Evolutionary conservation across 2,329 filamentous ascomycete species (phyloP), one percentile per base, ranked within the genome.

Genomic region (Dothistroma septosporum): DNA sequence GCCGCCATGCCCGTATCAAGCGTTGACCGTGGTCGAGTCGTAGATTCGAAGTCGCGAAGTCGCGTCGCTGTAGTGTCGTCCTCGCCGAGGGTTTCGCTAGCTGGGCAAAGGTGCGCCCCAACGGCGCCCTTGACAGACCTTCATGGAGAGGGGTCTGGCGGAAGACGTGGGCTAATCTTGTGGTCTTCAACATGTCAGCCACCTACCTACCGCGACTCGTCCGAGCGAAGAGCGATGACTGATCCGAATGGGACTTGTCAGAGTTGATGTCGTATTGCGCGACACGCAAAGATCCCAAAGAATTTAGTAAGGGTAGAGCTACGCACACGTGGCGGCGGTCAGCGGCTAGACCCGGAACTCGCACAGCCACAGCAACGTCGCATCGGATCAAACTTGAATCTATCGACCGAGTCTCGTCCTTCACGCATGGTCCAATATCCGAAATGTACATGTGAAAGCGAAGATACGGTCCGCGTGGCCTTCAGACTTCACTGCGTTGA

Each of bases 141-240:
- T 66, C 55, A 41, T 56, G 63, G 11, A 62, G 31, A 22, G 58
- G 49, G 46, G 59, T 46, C 52, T 64, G 61, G 49, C 59, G 61
- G 22, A 61, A 55, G 46, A 63, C 53, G 24, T 59, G 65, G 32
- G 37, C 6, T 2, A 61, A 53, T 31, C 61, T 63, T 41, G 60
- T 55, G 35, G 54, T 61, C 52, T 57, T 64, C 54, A 64, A 60
- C 65, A 67, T 67, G 49, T 49, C 60, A 53, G 49, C 55, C 61
- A 32, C 24, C 35, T 49, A 53, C 46, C 56, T 24, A 32, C 21
- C 46, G 52, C 35, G 35, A 46, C 41, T 16, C 19, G 16, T 44
- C 41, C 41, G 41, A 44, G 16, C 4, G 41, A 4, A 6, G 19
- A 16, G 14, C 12, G 41, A 44, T 44, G 41, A 19, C 14, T 7